phyloP scores from a whole-genome alignment of 2,329 filamentous ascomycete genomes.

The Diaporthe vaccinii region DNA sequence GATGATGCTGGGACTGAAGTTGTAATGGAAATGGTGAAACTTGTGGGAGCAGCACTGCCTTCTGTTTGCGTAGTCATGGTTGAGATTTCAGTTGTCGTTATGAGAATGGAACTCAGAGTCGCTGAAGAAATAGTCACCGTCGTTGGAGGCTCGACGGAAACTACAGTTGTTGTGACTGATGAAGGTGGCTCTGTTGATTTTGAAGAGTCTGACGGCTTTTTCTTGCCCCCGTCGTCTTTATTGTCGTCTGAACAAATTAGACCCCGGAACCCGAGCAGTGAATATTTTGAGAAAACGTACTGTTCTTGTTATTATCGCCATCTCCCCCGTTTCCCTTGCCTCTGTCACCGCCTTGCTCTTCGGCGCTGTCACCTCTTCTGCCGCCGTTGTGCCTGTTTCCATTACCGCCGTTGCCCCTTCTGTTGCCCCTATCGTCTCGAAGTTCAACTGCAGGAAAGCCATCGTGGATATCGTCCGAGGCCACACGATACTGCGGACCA shows the following conservation, averaged over 20 bases:
- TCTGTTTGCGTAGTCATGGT: background rate
- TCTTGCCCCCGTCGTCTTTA: background rate
- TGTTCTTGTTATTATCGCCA: background rate
- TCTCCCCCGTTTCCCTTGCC: background rate
- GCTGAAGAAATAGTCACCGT: background rate
- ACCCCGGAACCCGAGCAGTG: background rate
- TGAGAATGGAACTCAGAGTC: background rate
- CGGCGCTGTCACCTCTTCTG: background rate
- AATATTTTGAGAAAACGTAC: background rate
- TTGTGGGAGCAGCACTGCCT: background rate
- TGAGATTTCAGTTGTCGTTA: slow-evolving; percentile 11
- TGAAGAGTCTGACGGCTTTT: background rate
- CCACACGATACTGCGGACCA: background rate
- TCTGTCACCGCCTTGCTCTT: background rate
- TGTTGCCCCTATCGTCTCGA: background rate
- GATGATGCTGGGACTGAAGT: background rate
- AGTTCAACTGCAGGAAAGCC: background rate
- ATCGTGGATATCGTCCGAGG: background rate
- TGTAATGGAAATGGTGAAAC: background rate
- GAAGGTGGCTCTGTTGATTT: background rate
- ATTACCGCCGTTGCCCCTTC: background rate
- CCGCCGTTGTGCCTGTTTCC: background rate
- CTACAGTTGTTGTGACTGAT: slow-evolving; percentile 1
- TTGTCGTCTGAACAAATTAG: background rate
- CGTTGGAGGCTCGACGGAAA: slow-evolving; percentile 5